Evolutionary conservation across 331 rosid species (phyloP).

Genomic region (Phaseolus coccineus): DNA sequence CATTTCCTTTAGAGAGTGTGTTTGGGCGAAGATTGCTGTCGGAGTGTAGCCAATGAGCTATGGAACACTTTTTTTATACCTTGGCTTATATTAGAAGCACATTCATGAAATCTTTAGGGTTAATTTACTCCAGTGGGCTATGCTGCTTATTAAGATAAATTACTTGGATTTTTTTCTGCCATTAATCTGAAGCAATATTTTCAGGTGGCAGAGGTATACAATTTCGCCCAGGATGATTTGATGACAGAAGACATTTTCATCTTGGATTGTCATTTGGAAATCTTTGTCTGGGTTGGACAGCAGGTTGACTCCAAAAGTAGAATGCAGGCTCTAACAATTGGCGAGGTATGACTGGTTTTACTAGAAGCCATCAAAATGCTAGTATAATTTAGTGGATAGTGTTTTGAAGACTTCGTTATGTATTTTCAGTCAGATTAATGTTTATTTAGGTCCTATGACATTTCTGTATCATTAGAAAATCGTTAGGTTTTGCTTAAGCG

Average conservation of each 20-base stretch:
- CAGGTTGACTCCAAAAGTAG: constrained; percentile 71
- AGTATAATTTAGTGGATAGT: constrained; percentile 9
- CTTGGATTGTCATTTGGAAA: constrained; percentile 77
- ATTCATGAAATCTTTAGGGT: constrained; percentile 25
- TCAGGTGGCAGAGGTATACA: constrained; percentile 83
- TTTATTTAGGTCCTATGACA: constrained; percentile 34
- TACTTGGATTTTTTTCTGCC: constrained; percentile 32
- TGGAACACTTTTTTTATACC: constrained; percentile 21
- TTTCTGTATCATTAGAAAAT: constrained; percentile 3
- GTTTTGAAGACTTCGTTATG: constrained; percentile 11
- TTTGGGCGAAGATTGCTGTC: not conserved
- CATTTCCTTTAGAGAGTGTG: not conserved
- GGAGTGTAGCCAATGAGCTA: constrained; percentile 15
- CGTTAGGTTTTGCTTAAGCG: not conserved
- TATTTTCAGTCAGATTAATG: constrained; percentile 28
- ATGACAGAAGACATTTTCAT: constrained; percentile 90
- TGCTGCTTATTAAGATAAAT: constrained; percentile 26
- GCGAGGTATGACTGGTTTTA: constrained; percentile 69
- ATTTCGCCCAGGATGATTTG: constrained; percentile 91
- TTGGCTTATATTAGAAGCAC: constrained; percentile 3
- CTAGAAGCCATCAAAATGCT: constrained; percentile 30
- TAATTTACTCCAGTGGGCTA: constrained; percentile 25
- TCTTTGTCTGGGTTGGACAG: constrained; percentile 94
- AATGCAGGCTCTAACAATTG: constrained; percentile 75
- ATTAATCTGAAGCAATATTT: constrained; percentile 44